phyloP scores from a whole-genome alignment of 1,139 yeast species.

The Geotrichum candidum region DNA sequence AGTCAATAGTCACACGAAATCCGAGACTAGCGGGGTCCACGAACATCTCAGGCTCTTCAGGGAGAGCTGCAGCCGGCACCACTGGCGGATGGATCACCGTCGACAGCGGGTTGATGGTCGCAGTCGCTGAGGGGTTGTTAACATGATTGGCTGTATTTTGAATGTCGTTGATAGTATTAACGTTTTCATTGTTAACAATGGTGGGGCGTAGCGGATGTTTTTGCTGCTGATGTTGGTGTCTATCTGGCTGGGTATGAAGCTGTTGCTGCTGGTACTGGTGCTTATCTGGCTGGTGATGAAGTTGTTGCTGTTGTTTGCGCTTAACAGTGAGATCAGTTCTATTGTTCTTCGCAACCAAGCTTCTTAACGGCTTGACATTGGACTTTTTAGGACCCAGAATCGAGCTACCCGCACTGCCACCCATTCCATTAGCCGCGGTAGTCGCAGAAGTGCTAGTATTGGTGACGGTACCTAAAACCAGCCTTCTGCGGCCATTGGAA shows the following conservation, averaged over 20 bases:
- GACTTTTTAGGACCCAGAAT: neutral
- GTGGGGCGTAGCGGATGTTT: neutral
- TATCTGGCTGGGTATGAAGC: neutral
- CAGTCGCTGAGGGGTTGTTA: neutral
- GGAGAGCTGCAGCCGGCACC: neutral
- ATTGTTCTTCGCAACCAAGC: neutral
- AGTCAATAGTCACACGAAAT: slow-evolving; percentile 4
- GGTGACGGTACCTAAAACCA: slow-evolving; percentile 13
- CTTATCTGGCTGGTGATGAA: neutral
- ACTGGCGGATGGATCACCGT: neutral
- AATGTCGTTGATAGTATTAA: neutral
- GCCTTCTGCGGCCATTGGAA: slow-evolving; percentile 2
- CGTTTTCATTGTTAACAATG: neutral
- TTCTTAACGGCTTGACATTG: neutral
- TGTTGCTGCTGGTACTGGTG: neutral
- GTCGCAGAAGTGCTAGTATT: slow-evolving; percentile 2
- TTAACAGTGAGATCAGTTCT: neutral
- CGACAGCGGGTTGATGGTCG: neutral
- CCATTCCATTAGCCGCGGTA: neutral
- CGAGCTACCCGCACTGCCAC: neutral
- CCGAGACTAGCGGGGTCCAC: neutral
- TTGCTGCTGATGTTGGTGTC: neutral
- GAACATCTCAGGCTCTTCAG: neutral
- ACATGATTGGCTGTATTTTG: neutral
- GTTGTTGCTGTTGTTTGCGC: neutral